phyloP scores from a whole-genome alignment of 805 yeast genomes.

The Wickerhamiella spandovensis region DNA sequence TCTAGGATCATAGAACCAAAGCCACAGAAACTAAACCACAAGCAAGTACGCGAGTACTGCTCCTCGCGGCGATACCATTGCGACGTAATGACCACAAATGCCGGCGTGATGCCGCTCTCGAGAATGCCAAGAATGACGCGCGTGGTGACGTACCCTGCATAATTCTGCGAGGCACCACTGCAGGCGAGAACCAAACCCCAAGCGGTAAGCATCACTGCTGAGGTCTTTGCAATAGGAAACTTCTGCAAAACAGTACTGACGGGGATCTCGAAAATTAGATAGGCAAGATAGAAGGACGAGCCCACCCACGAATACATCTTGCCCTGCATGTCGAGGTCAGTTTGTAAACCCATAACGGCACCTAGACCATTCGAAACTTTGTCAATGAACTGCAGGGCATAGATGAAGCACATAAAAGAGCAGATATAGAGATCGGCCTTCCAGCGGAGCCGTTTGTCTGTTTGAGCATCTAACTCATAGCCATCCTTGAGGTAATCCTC shows the following conservation, averaged over 20 bases:
- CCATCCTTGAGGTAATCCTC: not conserved
- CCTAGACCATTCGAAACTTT: conserved; percentile 40
- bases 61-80: conserved; percentile 40
- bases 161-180: conserved; percentile 37
- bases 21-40: conserved; percentile 24
- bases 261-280: conserved; percentile 42
- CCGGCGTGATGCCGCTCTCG: conserved; percentile 35
- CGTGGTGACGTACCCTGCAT: conserved; percentile 34
- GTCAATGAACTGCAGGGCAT: conserved; percentile 49
- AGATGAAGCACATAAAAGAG: conserved; percentile 37
- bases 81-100: conserved; percentile 42
- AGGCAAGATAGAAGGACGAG: conserved; percentile 52
- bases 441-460: conserved; percentile 26
- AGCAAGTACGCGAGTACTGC: conserved; percentile 40
- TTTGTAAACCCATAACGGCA: conserved; percentile 38
- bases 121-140: conserved; percentile 39
- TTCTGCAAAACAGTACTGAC: conserved; percentile 35
- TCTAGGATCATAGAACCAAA: conserved; percentile 16
- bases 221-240: conserved; percentile 42
- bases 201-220: conserved; percentile 34
- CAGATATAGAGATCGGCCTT: conserved; percentile 40
- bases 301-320: conserved; percentile 37
- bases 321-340: conserved; percentile 34
- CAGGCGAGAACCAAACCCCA: conserved; percentile 48
- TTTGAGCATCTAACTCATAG: conserved; percentile 1